Evolutionary conservation across 2,329 filamentous ascomycete species (phyloP).

Genomic region (Xylariaceae sp.): DNA sequence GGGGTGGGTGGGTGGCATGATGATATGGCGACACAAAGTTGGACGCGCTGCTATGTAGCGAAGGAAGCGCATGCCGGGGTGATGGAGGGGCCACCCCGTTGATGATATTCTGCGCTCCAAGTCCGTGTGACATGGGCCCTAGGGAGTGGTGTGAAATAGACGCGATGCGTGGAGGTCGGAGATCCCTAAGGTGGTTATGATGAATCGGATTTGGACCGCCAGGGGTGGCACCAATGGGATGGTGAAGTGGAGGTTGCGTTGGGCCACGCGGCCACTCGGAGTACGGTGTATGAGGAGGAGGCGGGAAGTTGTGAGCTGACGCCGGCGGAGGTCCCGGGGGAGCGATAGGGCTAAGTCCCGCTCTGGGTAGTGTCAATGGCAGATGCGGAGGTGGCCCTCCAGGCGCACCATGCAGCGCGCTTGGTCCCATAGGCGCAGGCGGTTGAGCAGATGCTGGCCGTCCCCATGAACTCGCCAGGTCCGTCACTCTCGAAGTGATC

Average conservation of each 20-base stretch:
- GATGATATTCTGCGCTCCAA: slow-evolving; percentile 35
- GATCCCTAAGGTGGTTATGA: slow-evolving; percentile 37
- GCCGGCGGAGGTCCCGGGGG: slow-evolving; percentile 34
- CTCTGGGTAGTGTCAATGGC: slow-evolving; percentile 25
- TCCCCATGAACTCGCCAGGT: slow-evolving; percentile 25
- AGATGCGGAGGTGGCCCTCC: slow-evolving; percentile 25
- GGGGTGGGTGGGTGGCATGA: slow-evolving; percentile 29
- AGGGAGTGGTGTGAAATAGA: slow-evolving; percentile 40
- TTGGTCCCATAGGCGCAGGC: slow-evolving; percentile 18
- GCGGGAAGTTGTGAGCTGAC: slow-evolving; percentile 37
- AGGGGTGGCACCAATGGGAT: slow-evolving; percentile 47
- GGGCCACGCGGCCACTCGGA: slow-evolving; percentile 48
- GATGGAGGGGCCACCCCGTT: slow-evolving; percentile 48
- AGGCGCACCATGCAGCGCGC: slow-evolving; percentile 26
- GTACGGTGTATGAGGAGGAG: slow-evolving; percentile 36
- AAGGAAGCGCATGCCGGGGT: slow-evolving; percentile 41
- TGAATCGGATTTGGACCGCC: slow-evolving; percentile 28
- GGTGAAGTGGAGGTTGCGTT: slow-evolving; percentile 44
- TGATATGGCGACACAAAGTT: slow-evolving; percentile 38
- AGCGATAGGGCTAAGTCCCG: slow-evolving; percentile 32
- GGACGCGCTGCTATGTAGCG: slow-evolving; percentile 34
- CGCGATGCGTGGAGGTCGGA: slow-evolving; percentile 46
- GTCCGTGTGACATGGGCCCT: slow-evolving; percentile 40
- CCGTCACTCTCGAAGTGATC: slow-evolving; percentile 21
- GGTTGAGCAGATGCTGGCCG: slow-evolving; percentile 23